Conservation (phyloP, 2,329 filamentous ascomycete genomes). For the Diaporthe amygdali region DNA sequence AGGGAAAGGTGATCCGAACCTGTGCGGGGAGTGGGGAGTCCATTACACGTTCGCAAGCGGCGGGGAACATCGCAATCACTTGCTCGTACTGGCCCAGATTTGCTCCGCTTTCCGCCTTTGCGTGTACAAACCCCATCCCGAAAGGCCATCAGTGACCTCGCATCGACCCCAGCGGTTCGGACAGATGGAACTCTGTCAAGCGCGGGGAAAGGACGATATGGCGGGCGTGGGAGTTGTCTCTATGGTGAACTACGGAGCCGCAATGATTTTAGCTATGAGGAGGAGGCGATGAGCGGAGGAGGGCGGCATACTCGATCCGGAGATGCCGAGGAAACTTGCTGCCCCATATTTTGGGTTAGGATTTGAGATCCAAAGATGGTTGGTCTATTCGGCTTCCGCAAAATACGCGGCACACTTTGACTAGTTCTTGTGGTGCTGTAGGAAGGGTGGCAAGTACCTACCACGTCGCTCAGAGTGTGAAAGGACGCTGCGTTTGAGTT, state of each 20-base stretch:
- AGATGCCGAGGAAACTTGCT: background rate
- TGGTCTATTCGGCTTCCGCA: background rate
- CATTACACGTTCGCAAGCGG: background rate
- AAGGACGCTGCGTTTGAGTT: background rate
- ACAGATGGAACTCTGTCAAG: background rate
- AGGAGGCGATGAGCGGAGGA: background rate
- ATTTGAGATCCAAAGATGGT: background rate
- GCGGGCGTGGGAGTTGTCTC: background rate
- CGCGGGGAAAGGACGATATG: background rate
- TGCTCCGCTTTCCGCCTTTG: background rate
- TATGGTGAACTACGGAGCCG: background rate
- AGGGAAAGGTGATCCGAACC: background rate
- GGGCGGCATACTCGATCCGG: background rate
- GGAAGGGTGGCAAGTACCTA: background rate
- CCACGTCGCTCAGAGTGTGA: background rate
- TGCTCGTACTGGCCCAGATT: background rate
- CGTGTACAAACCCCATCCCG: background rate
- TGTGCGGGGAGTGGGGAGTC: background rate
- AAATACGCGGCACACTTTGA: background rate
- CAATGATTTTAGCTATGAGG: background rate
- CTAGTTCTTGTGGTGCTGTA: background rate
- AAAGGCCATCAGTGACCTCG: background rate
- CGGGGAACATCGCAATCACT: background rate
- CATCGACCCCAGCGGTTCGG: slow-evolving; percentile 1
- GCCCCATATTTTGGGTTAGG: background rate